These are phyloP conservation scores for Zelonia costaricensis DNA, from an alignment of 208 protist genomes.

Conservation along the genomic window DNA sequence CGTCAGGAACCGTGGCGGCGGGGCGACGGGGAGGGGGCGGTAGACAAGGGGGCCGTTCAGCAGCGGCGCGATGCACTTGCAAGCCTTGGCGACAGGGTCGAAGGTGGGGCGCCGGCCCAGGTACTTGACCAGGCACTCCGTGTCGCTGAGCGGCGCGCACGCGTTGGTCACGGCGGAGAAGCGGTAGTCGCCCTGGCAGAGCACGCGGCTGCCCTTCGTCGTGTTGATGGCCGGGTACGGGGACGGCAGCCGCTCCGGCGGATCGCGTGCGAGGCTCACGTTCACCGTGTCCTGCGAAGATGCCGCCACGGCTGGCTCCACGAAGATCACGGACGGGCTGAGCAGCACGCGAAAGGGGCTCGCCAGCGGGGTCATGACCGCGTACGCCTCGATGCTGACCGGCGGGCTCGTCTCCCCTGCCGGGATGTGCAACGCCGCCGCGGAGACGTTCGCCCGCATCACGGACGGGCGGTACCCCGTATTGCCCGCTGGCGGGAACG, in stretches of 20 bases:
- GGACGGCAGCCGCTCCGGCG: slow-evolving; percentile 15
- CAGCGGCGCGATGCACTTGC: slow-evolving; percentile 7
- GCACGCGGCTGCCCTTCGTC: slow-evolving; percentile 14
- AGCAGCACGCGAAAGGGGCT: slow-evolving; percentile 26
- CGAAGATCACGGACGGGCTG: slow-evolving; percentile 8
- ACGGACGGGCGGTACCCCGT: slow-evolving; percentile 9
- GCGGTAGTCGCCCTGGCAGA: slow-evolving; percentile 30
- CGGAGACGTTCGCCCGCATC: slow-evolving; percentile 8
- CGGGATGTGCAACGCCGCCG: not conserved
- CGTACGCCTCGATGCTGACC: slow-evolving; percentile 15
- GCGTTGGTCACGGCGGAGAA: slow-evolving; percentile 12
- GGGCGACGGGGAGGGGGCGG: slow-evolving; percentile 13
- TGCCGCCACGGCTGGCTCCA: slow-evolving; percentile 5
- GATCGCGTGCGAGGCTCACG: slow-evolving; percentile 17
- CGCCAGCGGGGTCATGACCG: slow-evolving; percentile 9
- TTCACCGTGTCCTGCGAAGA: slow-evolving; percentile 14
- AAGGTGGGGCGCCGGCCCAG: slow-evolving; percentile 17
- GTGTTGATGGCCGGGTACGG: slow-evolving; percentile 20
- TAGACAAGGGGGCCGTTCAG: slow-evolving; percentile 23
- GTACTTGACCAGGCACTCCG: slow-evolving; percentile 26
- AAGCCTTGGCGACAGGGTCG: slow-evolving; percentile 10
- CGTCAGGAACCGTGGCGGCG: slow-evolving; percentile 19
- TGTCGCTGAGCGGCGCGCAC: slow-evolving; percentile 20
- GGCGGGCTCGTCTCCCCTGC: not conserved
- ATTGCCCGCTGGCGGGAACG: not conserved